Evolutionary conservation across 495 filamentous ascomycete genomes (phyloP).

Genomic region (Extremus antarcticus): DNA sequence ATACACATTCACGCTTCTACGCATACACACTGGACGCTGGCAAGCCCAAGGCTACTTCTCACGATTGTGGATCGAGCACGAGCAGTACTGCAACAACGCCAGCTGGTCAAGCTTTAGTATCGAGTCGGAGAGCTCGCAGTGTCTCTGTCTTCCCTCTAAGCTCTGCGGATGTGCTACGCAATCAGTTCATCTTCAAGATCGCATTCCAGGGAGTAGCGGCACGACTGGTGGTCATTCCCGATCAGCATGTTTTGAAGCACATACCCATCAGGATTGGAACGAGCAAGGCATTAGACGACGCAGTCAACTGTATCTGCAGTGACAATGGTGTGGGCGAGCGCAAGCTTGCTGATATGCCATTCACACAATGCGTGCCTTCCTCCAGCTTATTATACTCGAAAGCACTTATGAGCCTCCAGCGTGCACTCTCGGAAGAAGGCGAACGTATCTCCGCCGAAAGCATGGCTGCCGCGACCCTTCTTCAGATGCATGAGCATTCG

Average conservation of each 20-base stretch:
- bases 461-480: not conserved
- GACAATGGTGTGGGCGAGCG: too few species aligned
- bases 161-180: not conserved
- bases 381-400: not conserved
- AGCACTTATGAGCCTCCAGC: not conserved
- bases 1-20: not conserved
- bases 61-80: not conserved
- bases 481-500: not conserved
- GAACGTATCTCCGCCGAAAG: not conserved
- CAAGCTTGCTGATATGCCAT: too few species aligned
- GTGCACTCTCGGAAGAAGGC: not conserved
- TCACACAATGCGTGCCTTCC: too few species aligned
- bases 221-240: not conserved
- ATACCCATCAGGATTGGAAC: not conserved
- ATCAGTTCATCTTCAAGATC: not conserved
- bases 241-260: not conserved
- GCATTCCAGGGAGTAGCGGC: not conserved
- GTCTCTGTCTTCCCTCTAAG: not conserved
- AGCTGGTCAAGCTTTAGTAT: not conserved
- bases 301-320: not conserved
- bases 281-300: not conserved
- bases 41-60: not conserved
- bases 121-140: not conserved
- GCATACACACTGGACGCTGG: not conserved
- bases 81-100: not conserved